A percentile compares a stretch with the other conserved stretches of the same genome.
These are phyloP conservation scores for Salix purpurea DNA, from an alignment of 345 rosid genomes.

Conservation along the genomic window DNA sequence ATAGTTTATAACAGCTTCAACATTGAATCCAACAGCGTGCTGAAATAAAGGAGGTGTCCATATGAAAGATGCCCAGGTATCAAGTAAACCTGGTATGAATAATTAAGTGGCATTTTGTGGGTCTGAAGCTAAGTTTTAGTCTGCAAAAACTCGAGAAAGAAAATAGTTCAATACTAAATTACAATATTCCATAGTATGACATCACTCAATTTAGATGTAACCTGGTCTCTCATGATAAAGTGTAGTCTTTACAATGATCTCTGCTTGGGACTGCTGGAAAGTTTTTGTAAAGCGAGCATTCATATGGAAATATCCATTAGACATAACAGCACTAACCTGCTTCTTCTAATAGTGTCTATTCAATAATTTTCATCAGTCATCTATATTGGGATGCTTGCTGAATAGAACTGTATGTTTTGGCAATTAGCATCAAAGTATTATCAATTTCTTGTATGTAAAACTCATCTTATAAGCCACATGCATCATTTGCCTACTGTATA, in stretches of 20 bases:
- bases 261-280: too few species aligned
- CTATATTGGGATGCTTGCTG: not conserved
- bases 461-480: not conserved
- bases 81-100: not conserved
- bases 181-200: too few species aligned
- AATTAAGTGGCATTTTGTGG: too few species aligned
- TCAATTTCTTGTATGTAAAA: not conserved
- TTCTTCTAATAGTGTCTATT: not conserved
- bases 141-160: not conserved
- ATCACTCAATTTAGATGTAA: too few species aligned
- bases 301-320: not conserved
- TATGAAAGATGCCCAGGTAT: conserved; percentile 1
- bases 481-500: not conserved
- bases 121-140: too few species aligned
- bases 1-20: conserved; percentile 68
- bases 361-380: not conserved
- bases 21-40: conserved; percentile 81
- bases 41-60: conserved; percentile 26
- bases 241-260: not conserved
- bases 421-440: not conserved
- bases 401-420: not conserved
- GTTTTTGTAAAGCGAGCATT: not conserved
- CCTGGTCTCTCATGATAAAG: not conserved
- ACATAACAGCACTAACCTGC: not conserved
- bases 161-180: not conserved